These are phyloP conservation scores for Penicillium coffeae DNA, from an alignment of 495 filamentous ascomycete genomes.

Conservation along the genomic window DNA sequence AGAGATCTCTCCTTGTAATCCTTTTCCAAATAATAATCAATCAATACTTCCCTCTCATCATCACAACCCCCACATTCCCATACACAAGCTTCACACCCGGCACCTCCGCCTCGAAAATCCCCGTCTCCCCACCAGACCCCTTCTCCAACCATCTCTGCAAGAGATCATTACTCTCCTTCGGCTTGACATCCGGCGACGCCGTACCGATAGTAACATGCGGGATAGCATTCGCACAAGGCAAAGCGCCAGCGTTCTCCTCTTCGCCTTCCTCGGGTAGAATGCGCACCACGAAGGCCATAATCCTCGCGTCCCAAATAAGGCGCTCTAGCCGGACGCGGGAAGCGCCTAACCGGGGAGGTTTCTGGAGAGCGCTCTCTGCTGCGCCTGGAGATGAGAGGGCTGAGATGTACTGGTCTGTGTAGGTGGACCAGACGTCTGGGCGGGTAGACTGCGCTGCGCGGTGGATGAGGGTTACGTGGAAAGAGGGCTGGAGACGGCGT, in stretches of 20 bases:
- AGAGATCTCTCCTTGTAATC: neutral
- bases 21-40: no score
- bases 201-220: conserved; percentile 91
- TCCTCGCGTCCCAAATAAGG: conserved; percentile 71
- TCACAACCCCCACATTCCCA: conserved; percentile 39
- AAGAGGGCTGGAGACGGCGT: conserved; percentile 74
- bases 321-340: conserved; percentile 59
- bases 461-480: conserved; percentile 94
- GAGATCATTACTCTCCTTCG: conserved; percentile 88
- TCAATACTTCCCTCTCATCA: conserved; percentile 31
- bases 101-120: conserved; percentile 45
- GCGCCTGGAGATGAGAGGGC: conserved; percentile 33
- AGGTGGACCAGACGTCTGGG: conserved; percentile 67
- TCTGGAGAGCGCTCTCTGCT: conserved; percentile 33
- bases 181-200: conserved; percentile 65
- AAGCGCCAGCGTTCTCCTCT: conserved; percentile 39
- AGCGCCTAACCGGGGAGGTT: conserved; percentile 41
- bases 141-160: conserved; percentile 61
- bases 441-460: conserved; percentile 54
- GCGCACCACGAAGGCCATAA: conserved; percentile 86
- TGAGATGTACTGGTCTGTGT: conserved; percentile 46
- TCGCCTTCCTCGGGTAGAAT: conserved; percentile 43
- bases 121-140: conserved; percentile 47
- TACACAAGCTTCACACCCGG: conserved; percentile 41
- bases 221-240: conserved; percentile 71